Conservation (phyloP, 192 early-diverging fungal species). For the Diversispora epigaea region DNA sequence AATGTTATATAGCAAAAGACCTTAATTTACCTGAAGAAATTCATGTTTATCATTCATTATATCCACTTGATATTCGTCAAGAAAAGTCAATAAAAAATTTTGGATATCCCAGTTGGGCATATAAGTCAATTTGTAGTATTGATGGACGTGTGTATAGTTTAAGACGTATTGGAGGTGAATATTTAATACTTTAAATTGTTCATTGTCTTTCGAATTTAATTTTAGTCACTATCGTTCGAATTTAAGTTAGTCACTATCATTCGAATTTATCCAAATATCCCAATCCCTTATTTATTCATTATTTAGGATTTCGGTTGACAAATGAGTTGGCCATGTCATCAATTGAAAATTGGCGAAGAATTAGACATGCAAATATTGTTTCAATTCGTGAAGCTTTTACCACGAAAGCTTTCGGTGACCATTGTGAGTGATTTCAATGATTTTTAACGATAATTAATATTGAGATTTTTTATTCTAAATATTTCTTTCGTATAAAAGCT, state of each 20-base stretch:
- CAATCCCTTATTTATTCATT: no score
- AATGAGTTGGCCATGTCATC: conserved; percentile 80
- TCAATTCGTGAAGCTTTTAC: conserved; percentile 93
- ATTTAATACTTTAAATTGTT: neutral
- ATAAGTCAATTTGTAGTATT: conserved; percentile 79
- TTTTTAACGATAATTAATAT: neutral
- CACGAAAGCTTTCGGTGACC: conserved; percentile 92
- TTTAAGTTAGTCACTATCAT: neutral
- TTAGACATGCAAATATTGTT: conserved; percentile 82
- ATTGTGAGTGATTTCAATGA: conserved; percentile 56
- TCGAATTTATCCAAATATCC: no score
- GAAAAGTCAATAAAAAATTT: conserved; percentile 60
- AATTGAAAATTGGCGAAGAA: conserved; percentile 82
- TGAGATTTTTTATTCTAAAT: neutral
- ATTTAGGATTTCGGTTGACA: conserved; percentile 61
- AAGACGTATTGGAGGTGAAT: conserved; percentile 74
- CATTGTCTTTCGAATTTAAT: neutral
- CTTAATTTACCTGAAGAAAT: conserved; percentile 74
- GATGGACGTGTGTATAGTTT: conserved; percentile 88
- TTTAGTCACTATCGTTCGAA: neutral
- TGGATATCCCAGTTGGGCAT: conserved; percentile 73
- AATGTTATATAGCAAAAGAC: conserved; percentile 44
- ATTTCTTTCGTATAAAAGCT: conserved; percentile 48
- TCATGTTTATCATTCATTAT: conserved; percentile 87
- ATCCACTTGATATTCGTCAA: conserved; percentile 58